Evolutionary conservation across 371 early-diverging fungal species (phyloP), one percentile per base, ranked within the genome.

Genomic region (Syncephalastrum contaminatum): DNA sequence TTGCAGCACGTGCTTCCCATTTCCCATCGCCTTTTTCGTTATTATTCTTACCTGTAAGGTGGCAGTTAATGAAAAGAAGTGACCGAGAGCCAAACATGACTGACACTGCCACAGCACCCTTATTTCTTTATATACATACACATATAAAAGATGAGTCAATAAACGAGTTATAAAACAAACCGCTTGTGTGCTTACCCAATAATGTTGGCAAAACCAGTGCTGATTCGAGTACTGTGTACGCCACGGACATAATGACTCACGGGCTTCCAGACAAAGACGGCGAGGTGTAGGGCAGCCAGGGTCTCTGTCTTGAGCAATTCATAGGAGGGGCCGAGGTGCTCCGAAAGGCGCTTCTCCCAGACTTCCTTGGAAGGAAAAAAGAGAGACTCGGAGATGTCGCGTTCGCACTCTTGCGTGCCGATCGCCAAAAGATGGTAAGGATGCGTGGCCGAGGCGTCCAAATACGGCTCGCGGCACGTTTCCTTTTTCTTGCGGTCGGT

Each of bases 21-120:
- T 43, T 36, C 22, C 16, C 39, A 22, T 10, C 14, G 39, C n/a
- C 57, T 39, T 39, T 21, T 30, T 20, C 19, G 21, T 51, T 19
- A 41, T 27, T 18, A 7, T 20, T 4, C n/a, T 51, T 81, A 91
- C 90, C 91, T 63, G 82, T 74, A 36, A 92, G 69, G 62, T 92
- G 92, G 20, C 83, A 79, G 58, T 88, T 89, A 15, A 92, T 84
- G 66, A 92, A 90, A 10, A 88, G 49, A 2, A 90, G 54, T 1
- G 85, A 81, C 20, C 64, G 70, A 19, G 73, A 72, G 15, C 78
- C 84, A 51, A 88, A 81, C 27, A 73, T 60, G 13, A 91, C 59
- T 1, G 85, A 77, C 43, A 90, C 66, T 1, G 88, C 90, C 15
- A 93, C 88, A 15, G 85, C 89, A 0, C 93, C 93, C 60, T 92